Conservation (phyloP, 805 yeast genomes). For the Barnettozyma populi region DNA sequence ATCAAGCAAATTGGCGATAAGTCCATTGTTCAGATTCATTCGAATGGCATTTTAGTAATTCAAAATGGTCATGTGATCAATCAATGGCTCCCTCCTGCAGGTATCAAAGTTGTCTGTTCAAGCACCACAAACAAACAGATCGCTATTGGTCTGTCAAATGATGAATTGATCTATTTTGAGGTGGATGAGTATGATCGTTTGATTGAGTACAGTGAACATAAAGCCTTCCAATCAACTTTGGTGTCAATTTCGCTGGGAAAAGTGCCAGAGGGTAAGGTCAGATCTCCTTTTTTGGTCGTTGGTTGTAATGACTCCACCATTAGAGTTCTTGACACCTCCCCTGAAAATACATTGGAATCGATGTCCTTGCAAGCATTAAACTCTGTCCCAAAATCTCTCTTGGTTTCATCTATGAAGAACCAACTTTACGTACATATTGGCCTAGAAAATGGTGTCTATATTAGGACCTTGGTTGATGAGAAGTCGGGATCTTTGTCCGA, state of each 20-base stretch:
- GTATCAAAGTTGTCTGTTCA: constrained; percentile 55
- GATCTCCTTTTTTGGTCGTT: constrained; percentile 58
- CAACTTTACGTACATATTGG: constrained; percentile 62
- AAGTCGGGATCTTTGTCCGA: constrained; percentile 58
- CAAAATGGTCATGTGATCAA: constrained; percentile 18
- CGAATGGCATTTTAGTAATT: constrained; percentile 63
- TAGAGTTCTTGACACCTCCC: constrained; percentile 58
- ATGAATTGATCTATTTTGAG: constrained; percentile 80
- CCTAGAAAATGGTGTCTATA: constrained; percentile 76
- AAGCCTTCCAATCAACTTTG: constrained; percentile 48
- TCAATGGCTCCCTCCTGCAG: constrained; percentile 84
- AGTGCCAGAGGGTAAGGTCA: constrained; percentile 38
- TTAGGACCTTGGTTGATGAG: constrained; percentile 51
- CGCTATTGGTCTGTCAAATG: constrained; percentile 62
- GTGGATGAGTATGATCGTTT: constrained; percentile 54
- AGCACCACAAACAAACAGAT: constrained; percentile 64
- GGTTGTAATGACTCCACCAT: constrained; percentile 70
- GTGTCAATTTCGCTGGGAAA: constrained; percentile 44
- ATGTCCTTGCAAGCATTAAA: constrained; percentile 63
- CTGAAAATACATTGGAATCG: constrained; percentile 52
- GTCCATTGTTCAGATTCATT: constrained; percentile 68
- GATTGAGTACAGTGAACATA: constrained; percentile 61
- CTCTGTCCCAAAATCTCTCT: constrained; percentile 37
- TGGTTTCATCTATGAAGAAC: constrained; percentile 23
- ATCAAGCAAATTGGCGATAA: constrained; percentile 61